Conservation (phyloP, 108 stramenopile species). For the Skeletonema potamos region DNA sequence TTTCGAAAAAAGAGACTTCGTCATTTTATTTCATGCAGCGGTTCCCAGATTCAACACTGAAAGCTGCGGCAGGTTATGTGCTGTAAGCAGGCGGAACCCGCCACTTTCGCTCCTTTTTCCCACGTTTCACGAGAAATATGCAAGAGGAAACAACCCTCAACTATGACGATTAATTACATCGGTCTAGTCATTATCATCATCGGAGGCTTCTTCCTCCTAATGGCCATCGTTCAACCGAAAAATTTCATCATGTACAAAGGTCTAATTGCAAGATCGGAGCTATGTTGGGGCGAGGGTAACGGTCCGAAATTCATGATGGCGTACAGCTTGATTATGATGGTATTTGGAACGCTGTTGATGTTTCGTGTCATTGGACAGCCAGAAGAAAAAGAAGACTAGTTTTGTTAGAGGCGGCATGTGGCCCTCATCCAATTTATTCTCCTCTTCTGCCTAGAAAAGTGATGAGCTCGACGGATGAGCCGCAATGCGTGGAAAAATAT, state of each 20-base stretch:
- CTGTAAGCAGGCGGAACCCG: too few relatives aligned
- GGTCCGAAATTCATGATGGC: conserved; percentile 3
- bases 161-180: background rate
- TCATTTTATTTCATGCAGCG: too few relatives aligned
- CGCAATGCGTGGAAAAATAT: background rate
- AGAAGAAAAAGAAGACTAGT: background rate
- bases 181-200: conserved; percentile 14
- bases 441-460: background rate
- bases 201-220: conserved; percentile 12
- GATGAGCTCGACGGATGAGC: background rate
- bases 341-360: conserved; percentile 11
- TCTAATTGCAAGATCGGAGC: conserved; percentile 7
- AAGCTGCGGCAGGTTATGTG: too few relatives aligned
- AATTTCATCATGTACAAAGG: conserved; percentile 7
- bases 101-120: too few relatives aligned
- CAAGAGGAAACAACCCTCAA: background rate
- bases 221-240: conserved; percentile 17
- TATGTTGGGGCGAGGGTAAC: background rate
- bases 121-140: too few relatives aligned
- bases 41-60: too few relatives aligned
- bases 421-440: background rate
- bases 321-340: conserved; percentile 16
- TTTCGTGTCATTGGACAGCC: conserved; percentile 1
- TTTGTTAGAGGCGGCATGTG: background rate
- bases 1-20: too few relatives aligned